A percentile compares a stretch with the other conserved stretches of the same genome.
These are phyloP conservation scores for Astragalus glycyphyllos DNA, from an alignment of 306 rosid genomes.

Conservation along the genomic window DNA sequence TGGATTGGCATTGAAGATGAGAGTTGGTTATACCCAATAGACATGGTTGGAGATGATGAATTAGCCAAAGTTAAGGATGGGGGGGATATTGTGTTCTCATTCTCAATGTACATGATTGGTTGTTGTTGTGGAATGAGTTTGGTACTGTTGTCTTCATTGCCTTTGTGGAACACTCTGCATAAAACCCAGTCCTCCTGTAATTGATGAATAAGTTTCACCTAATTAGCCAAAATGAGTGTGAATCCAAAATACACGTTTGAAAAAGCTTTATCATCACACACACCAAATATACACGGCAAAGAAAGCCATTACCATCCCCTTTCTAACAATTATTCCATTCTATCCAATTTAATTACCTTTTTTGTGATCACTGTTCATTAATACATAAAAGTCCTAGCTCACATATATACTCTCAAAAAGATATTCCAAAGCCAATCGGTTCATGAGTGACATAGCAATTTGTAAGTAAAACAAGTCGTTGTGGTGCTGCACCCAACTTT, in stretches of 20 bases:
- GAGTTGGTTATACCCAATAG: conserved; percentile 54
- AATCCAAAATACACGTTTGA: conserved; percentile 20
- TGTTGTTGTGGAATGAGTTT: conserved; percentile 31
- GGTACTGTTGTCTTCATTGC: conserved; percentile 61
- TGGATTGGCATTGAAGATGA: conserved; percentile 46
- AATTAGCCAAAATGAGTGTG: conserved; percentile 42
- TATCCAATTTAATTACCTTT: conserved; percentile 21
- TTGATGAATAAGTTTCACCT: conserved; percentile 31
- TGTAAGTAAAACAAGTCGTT: no score
- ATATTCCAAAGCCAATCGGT: conserved; percentile 6
- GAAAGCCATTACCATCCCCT: background rate
- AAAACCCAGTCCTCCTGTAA: conserved; percentile 98
- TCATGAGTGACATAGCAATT: background rate
- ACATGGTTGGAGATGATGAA: conserved; percentile 53
- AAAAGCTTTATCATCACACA: conserved; percentile 42
- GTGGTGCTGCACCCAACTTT: no score
- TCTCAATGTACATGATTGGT: conserved; percentile 39
- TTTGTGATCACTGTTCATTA: background rate
- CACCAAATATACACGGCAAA: conserved; percentile 33
- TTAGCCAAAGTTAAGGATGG: conserved; percentile 46
- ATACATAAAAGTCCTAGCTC: background rate
- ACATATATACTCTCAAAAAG: background rate
- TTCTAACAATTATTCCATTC: conserved; percentile 41
- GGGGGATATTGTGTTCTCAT: conserved; percentile 38
- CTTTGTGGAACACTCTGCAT: conserved; percentile 87